Evolutionary conservation across 768 basidiomycete genomes (phyloP).

Genomic region (Hydnomerulius pinastri): DNA sequence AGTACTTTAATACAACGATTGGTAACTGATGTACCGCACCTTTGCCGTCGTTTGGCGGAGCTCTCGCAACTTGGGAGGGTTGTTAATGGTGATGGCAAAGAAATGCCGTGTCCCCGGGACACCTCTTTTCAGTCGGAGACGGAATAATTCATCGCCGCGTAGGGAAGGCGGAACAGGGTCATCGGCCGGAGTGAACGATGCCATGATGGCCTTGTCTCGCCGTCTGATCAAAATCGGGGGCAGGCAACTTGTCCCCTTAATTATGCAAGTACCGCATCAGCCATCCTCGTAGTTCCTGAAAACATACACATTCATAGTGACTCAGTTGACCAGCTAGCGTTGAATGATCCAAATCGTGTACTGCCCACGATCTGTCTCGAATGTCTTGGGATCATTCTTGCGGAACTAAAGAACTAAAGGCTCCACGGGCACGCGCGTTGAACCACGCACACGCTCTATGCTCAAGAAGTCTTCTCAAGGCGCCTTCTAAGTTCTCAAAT

Average conservation of each 20-base stretch:
- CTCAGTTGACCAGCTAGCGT: too few species aligned
- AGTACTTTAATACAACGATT: constrained; percentile 11
- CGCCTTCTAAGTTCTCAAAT: too few species aligned
- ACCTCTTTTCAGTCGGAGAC: constrained; percentile 25
- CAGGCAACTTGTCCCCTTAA: background rate
- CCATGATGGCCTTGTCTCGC: background rate
- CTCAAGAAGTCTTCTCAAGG: too few species aligned
- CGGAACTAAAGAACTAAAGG: too few species aligned
- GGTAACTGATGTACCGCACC: constrained; percentile 16
- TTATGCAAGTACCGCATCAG: background rate
- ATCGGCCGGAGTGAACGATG: background rate
- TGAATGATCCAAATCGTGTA: too few species aligned
- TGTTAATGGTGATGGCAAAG: constrained; percentile 17
- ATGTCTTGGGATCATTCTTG: too few species aligned
- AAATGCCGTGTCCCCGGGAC: constrained; percentile 31
- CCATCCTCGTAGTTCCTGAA: constrained; percentile 8
- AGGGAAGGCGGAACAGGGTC: background rate
- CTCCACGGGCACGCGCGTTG: too few species aligned
- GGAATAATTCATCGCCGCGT: constrained; percentile 21
- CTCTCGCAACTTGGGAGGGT: constrained; percentile 12
- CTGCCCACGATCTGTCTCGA: too few species aligned
- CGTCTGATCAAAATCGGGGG: background rate
- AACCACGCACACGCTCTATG: too few species aligned
- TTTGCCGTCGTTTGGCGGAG: constrained; percentile 5
- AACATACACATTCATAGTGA: too few species aligned